phyloP scores from a whole-genome alignment of 148 eudicot species.

The Amaranthus cruentus region DNA sequence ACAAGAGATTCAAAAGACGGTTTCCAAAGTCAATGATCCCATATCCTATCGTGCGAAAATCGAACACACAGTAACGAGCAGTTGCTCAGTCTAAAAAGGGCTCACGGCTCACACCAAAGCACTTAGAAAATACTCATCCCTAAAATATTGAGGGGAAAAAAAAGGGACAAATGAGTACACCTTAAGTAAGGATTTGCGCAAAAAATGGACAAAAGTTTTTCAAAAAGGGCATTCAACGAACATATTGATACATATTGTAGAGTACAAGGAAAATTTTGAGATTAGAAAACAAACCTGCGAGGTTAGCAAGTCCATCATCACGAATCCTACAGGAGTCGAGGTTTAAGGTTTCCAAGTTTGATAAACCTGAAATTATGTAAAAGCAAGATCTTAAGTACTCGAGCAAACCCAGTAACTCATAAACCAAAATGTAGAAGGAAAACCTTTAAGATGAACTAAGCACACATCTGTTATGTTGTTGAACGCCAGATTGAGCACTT shows the following conservation, averaged over 20 bases:
- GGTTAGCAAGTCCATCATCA: constrained; percentile 67
- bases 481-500: constrained; percentile 87
- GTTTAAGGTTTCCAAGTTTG: constrained; percentile 80
- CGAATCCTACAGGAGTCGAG: constrained; percentile 83
- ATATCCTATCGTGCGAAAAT: background rate
- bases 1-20: background rate
- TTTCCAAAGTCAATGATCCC: background rate
- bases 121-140: background rate
- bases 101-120: background rate
- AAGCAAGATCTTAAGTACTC: background rate
- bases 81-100: background rate
- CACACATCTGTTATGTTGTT: constrained; percentile 75
- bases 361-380: constrained; percentile 45
- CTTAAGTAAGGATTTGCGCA: no score
- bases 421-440: background rate
- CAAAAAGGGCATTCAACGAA: background rate
- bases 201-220: background rate
- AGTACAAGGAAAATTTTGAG: background rate
- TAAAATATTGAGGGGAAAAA: background rate
- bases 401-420: background rate
- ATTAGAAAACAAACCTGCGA: constrained; percentile 31
- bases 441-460: constrained; percentile 79
- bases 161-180: no score
- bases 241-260: background rate
- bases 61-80: no score